Evolutionary conservation across 805 yeast species (phyloP).

Genomic region (Blastobotrys mokoenaii): DNA sequence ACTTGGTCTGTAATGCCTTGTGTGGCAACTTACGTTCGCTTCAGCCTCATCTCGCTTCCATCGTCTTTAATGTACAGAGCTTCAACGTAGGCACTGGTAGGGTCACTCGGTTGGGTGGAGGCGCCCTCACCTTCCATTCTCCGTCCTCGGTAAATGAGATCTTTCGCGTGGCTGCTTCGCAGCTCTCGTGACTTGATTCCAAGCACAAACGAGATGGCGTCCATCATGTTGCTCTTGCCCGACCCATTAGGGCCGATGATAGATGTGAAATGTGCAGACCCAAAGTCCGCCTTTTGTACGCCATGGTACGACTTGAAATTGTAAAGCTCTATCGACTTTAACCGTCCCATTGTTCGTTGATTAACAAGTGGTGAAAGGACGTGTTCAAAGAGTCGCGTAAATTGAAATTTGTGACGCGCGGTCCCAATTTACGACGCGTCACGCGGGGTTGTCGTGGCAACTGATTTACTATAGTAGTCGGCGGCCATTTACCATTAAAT

Average conservation of each 20-base stretch:
- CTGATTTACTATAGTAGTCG: no score
- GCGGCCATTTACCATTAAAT: no score
- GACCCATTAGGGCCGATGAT: conserved; percentile 99
- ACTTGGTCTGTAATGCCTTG: not conserved
- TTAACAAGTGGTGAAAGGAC: no score
- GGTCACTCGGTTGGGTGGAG: conserved; percentile 28
- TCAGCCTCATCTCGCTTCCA: conserved; percentile 52
- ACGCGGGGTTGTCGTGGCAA: no score
- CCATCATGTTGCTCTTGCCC: conserved; percentile 96
- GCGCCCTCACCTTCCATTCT: conserved; percentile 26
- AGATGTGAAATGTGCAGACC: conserved; percentile 73
- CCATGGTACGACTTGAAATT: conserved; percentile 93
- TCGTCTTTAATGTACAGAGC: conserved; percentile 59
- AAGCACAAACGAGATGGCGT: conserved; percentile 89
- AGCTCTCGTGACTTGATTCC: conserved; percentile 73
- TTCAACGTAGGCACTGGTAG: conserved; percentile 61
- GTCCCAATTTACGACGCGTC: no score
- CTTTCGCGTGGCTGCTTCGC: conserved; percentile 64
- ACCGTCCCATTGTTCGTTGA: conserved; percentile 59
- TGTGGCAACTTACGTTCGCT: conserved; percentile 38
- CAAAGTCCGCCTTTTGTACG: conserved; percentile 67
- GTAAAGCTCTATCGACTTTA: conserved; percentile 65
- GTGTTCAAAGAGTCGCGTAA: no score
- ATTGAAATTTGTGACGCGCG: no score
- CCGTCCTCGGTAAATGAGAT: conserved; percentile 73